Conservation (phyloP, 306 rosid species). For the Spatholobus suberectus region DNA sequence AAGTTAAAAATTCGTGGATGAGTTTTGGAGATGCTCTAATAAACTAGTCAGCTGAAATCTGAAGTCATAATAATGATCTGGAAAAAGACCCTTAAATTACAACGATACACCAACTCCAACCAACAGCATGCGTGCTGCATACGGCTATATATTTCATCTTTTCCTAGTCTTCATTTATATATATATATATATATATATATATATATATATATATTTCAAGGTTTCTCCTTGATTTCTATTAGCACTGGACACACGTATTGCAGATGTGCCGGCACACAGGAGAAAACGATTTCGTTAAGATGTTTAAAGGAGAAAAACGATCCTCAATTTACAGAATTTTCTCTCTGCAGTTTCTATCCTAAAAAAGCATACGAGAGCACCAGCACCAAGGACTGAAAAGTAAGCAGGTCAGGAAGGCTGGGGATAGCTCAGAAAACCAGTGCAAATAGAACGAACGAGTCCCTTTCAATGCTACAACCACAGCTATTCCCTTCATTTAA, state of each 20-base stretch:
- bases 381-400: conserved; percentile 42
- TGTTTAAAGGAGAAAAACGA: conserved; percentile 41
- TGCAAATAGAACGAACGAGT: conserved; percentile 36
- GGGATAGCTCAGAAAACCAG: conserved; percentile 46
- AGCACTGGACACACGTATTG: conserved; percentile 55
- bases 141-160: conserved; percentile 26
- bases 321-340: conserved; percentile 68
- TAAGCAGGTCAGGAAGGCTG: conserved; percentile 41
- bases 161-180: conserved; percentile 27
- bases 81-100: conserved; percentile 34
- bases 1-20: not conserved
- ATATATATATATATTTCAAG: no score
- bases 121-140: conserved; percentile 18
- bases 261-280: conserved; percentile 60
- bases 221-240: conserved; percentile 46
- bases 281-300: conserved; percentile 37
- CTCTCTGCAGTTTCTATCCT: conserved; percentile 57
- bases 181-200: no score
- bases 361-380: conserved; percentile 37
- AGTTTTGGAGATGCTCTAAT: not conserved
- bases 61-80: conserved; percentile 14
- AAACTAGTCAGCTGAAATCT: conserved; percentile 13
- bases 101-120: conserved; percentile 39
- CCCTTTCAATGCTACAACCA: conserved; percentile 38
- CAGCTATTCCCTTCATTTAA: conserved; percentile 34